Evolutionary conservation across 345 rosid species (phyloP).

Genomic region (Barbarea vulgaris): DNA sequence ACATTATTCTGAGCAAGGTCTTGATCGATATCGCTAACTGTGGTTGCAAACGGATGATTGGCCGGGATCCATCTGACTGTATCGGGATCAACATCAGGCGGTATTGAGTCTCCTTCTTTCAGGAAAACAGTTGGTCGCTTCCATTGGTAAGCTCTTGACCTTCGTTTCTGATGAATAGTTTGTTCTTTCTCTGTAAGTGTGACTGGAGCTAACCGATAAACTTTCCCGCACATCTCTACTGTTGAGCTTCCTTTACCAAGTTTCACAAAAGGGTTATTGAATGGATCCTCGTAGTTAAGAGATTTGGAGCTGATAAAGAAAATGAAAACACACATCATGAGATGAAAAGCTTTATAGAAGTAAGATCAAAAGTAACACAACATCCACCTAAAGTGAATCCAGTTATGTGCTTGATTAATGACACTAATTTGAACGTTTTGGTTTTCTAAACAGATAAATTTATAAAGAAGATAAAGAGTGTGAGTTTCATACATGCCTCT

Average conservation of each 20-base stretch:
- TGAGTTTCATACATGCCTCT: conserved; percentile 93
- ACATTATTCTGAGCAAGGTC: conserved; percentile 90
- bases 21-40: conserved; percentile 80
- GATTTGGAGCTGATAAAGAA: conserved; percentile 61
- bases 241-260: conserved; percentile 74
- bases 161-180: conserved; percentile 79
- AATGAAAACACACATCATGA: conserved; percentile 16
- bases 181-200: conserved; percentile 80
- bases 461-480: conserved; percentile 15
- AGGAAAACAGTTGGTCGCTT: conserved; percentile 86
- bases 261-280: conserved; percentile 89
- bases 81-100: conserved; percentile 91
- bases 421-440: background rate
- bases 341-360: background rate
- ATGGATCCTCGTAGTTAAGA: conserved; percentile 88
- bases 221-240: conserved; percentile 93
- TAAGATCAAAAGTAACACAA: conserved; percentile 14
- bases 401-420: background rate
- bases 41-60: conserved; percentile 97
- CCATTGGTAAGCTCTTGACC: conserved; percentile 98
- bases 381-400: background rate
- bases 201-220: conserved; percentile 78
- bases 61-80: conserved; percentile 98
- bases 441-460: background rate
- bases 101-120: conserved; percentile 87